Conservation (phyloP, 2,329 filamentous ascomycete species). For the Pestalotiopsis sp. region DNA sequence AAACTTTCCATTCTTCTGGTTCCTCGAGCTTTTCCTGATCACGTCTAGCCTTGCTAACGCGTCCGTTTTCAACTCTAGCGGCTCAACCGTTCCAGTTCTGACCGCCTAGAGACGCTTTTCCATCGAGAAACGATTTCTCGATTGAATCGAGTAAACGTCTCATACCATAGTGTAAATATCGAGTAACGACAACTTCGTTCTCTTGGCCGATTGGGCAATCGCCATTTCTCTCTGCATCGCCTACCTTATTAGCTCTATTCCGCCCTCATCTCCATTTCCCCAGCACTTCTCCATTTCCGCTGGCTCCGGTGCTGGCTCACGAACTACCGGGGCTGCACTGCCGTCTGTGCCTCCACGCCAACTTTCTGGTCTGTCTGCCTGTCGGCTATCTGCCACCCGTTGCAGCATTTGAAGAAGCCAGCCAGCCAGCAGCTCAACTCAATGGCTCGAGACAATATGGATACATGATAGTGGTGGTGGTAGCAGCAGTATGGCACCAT, state of each 20-base stretch:
- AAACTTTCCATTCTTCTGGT: neutral
- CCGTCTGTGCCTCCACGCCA: neutral
- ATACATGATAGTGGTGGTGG: neutral
- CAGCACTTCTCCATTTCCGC: neutral
- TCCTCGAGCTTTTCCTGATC: neutral
- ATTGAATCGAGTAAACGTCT: slow-evolving; percentile 28
- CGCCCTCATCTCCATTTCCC: neutral
- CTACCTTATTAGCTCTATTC: neutral
- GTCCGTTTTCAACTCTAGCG: neutral
- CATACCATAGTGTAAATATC: slow-evolving; percentile 7
- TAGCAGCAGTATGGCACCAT: neutral
- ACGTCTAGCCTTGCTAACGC: neutral
- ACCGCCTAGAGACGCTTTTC: slow-evolving; percentile 11
- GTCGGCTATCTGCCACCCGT: neutral
- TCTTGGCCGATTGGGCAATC: slow-evolving; percentile 19
- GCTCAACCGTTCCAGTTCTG: neutral
- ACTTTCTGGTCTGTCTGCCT: neutral
- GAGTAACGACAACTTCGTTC: slow-evolving; percentile 27
- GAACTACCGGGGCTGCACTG: neutral
- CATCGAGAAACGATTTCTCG: slow-evolving; percentile 29
- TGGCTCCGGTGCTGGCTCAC: neutral
- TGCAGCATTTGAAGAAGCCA: neutral
- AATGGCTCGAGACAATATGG: neutral
- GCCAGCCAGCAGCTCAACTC: neutral
- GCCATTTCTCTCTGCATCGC: neutral